Evolutionary conservation across 495 filamentous ascomycete genomes (phyloP).

Genomic region (Trichocladium antarcticum): DNA sequence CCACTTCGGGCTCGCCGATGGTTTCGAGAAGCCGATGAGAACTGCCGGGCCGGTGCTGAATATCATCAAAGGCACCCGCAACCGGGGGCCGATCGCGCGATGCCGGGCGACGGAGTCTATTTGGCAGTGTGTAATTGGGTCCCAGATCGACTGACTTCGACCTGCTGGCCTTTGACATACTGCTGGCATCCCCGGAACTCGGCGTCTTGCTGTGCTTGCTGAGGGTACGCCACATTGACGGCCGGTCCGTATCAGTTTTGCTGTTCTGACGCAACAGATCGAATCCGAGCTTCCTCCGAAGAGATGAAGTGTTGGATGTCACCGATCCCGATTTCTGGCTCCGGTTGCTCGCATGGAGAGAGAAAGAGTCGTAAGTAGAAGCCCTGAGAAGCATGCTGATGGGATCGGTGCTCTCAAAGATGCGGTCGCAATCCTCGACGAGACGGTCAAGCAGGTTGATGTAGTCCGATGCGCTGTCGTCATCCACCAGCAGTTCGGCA

Average conservation of each 20-base stretch:
- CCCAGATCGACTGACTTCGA: constrained; percentile 78
- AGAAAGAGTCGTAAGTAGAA: constrained; percentile 37
- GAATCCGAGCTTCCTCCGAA: constrained; percentile 73
- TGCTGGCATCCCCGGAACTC: constrained; percentile 44
- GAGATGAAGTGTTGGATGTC: constrained; percentile 63
- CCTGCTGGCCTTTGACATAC: constrained; percentile 52
- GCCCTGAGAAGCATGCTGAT: constrained; percentile 23
- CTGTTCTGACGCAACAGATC: constrained; percentile 68
- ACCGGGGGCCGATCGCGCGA: constrained; percentile 55
- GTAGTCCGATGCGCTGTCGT: constrained; percentile 68
- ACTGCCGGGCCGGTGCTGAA: constrained; percentile 34
- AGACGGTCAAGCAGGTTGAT: constrained; percentile 85
- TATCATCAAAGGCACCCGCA: constrained; percentile 50
- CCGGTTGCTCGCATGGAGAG: constrained; percentile 35
- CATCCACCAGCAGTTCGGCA: constrained; percentile 71
- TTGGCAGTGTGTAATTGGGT: constrained; percentile 34
- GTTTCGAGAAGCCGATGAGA: constrained; percentile 37
- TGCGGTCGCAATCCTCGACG: constrained; percentile 79
- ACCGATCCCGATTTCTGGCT: constrained; percentile 42
- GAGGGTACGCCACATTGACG: constrained; percentile 75
- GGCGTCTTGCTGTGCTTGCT: constrained; percentile 64
- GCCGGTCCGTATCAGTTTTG: constrained; percentile 54
- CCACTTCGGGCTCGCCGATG: constrained; percentile 39
- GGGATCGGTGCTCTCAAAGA: constrained; percentile 55
- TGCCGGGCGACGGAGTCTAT: constrained; percentile 46